Evolutionary conservation across 441 rosid species (phyloP), one percentile per base, ranked within the genome.

Genomic region (Aquilaria agallochum): DNA sequence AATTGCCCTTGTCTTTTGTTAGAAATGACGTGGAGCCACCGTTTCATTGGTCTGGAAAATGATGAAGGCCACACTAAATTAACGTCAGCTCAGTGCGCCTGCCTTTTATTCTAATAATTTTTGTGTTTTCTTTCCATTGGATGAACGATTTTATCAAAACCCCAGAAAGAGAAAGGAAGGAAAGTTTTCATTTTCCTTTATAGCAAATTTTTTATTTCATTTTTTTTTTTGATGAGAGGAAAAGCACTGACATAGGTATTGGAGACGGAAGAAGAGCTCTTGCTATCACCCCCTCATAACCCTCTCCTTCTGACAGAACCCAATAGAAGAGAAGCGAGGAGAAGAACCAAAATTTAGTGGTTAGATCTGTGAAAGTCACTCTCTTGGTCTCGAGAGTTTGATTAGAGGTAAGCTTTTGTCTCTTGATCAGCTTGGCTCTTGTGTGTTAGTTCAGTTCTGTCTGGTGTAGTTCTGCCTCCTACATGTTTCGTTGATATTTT

Each of bases 241-340:
- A 63, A 60, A 72, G 72, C 76, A 67, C 70, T 50, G 45, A 74
- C 85, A 73, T 78, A 73, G 81, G 79, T 75, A 78, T 66, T 69
- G 71, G 83, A 79, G 87, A 81, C 63, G 85, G 80, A 74, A 74
- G 86, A 64, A 67, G 77, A 78, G 81, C 78, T 69, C 71, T 69
- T 48, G 45, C 48, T 49, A 33, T 14, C 42, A 36, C 42, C 42
- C 42, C 31, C 40, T 15, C 76, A 58, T 66, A 66, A 59, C 76
- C 58, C 76, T 70, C 68, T 74, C 63, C 56, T 64, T 72, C 68
- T 70, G 32, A 13, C 52, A 14, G 27, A 55, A 64, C 76, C 55
- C 76, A 63, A 36, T 36, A 20, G 27, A 20, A 36, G 42, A 36
- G 6, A 36, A 36, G 42, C 7, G 6, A 4, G 42, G 42, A 8